phyloP scores from a whole-genome alignment of 2,329 filamentous ascomycete species.

The Parascedosporium putredinis region DNA sequence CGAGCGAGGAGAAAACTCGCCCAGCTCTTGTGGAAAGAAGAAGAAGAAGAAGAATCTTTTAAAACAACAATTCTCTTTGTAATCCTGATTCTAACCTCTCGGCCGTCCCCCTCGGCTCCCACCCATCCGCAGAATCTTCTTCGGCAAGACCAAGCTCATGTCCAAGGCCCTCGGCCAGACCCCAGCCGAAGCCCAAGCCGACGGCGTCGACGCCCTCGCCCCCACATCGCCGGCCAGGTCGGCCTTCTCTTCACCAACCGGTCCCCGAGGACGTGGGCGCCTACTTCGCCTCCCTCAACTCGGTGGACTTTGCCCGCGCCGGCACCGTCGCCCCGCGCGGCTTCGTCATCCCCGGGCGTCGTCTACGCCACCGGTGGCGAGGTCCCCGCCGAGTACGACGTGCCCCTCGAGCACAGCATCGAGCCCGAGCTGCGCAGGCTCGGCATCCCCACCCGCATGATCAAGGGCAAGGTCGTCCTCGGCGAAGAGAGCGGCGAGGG shows the following conservation, averaged over 20 bases:
- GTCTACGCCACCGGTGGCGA: constrained; percentile 75
- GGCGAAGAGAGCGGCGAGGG: constrained; percentile 42
- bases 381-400: constrained; percentile 68
- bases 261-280: constrained; percentile 53
- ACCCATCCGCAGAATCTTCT: constrained; percentile 62
- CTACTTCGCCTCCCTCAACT: constrained; percentile 63
- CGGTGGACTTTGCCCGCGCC: constrained; percentile 84
- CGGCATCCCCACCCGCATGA: constrained; percentile 79
- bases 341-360: constrained; percentile 75
- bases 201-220: constrained; percentile 62
- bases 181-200: constrained; percentile 68
- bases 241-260: constrained; percentile 87
- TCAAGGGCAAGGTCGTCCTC: constrained; percentile 78
- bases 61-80: neutral
- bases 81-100: neutral
- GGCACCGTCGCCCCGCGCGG: constrained; percentile 63
- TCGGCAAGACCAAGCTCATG: constrained; percentile 99
- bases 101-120: neutral
- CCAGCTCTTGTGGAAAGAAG: too few relatives aligned
- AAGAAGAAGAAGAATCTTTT: neutral
- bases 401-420: constrained; percentile 75
- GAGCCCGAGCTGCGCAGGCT: constrained; percentile 86
- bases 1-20: too few relatives aligned
- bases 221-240: constrained; percentile 68
- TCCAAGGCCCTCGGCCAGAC: constrained; percentile 78